Percentiles rank a stretch among this genome's conserved stretches.
Conservation (phyloP, 345 rosid species). For the Eucalyptus virginea region DNA sequence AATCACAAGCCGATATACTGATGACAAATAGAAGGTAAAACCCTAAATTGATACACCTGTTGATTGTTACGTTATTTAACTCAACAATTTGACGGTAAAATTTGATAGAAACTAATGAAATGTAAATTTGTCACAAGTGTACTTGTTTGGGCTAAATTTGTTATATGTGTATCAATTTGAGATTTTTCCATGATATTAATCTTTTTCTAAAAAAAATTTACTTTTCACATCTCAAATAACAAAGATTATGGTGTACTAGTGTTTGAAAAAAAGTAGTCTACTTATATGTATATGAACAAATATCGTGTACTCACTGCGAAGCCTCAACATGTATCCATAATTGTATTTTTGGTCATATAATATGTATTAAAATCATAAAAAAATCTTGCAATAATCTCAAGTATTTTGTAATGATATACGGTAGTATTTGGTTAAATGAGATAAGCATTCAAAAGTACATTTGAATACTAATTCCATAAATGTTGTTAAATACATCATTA, state of each 20-base stretch:
- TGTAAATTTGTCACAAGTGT: too few relatives aligned
- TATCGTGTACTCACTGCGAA: background rate
- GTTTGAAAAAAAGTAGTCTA: background rate
- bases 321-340: background rate
- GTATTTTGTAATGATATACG: too few relatives aligned
- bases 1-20: fast-evolving
- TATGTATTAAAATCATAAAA: too few relatives aligned
- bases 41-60: fast-evolving
- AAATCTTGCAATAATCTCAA: background rate
- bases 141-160: fast-evolving
- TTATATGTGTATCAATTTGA: fast-evolving
- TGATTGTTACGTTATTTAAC: fast-evolving
- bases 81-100: too few relatives aligned
- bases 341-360: background rate
- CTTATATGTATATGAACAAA: background rate
- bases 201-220: background rate
- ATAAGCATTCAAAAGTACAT: background rate
- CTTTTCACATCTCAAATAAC: background rate
- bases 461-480: background rate
- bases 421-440: background rate
- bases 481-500: background rate
- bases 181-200: too few relatives aligned
- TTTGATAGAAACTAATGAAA: too few relatives aligned
- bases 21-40: too few relatives aligned
- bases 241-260: too few relatives aligned